Evolutionary conservation across 1,284 basidiomycete species (phyloP).

Genomic region (Tylopilus sp.): DNA sequence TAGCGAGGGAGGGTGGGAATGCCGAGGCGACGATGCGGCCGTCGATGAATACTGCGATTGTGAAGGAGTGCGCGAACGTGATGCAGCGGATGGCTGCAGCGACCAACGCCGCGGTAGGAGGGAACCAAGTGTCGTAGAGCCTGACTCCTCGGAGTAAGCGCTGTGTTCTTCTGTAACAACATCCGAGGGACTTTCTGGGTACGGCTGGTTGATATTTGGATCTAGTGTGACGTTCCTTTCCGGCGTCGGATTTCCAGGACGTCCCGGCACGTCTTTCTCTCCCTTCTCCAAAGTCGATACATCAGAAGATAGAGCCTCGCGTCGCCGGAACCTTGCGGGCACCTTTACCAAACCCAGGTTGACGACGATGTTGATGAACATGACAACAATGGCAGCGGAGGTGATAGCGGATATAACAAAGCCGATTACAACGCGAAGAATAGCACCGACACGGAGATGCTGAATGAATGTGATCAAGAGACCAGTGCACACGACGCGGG

Average conservation of each 20-base stretch:
- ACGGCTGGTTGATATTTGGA: constrained; percentile 40
- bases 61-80: constrained; percentile 33
- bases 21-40: constrained; percentile 29
- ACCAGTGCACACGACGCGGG: constrained; percentile 59
- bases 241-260: constrained; percentile 55
- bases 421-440: constrained; percentile 72
- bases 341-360: constrained; percentile 39
- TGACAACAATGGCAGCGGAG: constrained; percentile 53
- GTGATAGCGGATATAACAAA: constrained; percentile 58
- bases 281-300: constrained; percentile 31
- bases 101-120: constrained; percentile 45
- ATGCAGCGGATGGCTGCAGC: constrained; percentile 38
- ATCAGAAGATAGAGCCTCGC: constrained; percentile 10
- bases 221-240: constrained; percentile 43
- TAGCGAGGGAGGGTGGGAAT: constrained; percentile 31
- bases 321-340: constrained; percentile 16
- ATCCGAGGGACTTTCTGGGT: constrained; percentile 36
- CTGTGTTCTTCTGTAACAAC: constrained; percentile 32
- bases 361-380: constrained; percentile 55
- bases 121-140: constrained; percentile 40
- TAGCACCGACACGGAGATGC: constrained; percentile 54
- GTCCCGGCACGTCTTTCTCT: constrained; percentile 20
- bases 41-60: constrained; percentile 34
- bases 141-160: constrained; percentile 34
- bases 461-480: constrained; percentile 66